phyloP scores from a whole-genome alignment of 345 rosid species.

The Dovyalis caffra region DNA sequence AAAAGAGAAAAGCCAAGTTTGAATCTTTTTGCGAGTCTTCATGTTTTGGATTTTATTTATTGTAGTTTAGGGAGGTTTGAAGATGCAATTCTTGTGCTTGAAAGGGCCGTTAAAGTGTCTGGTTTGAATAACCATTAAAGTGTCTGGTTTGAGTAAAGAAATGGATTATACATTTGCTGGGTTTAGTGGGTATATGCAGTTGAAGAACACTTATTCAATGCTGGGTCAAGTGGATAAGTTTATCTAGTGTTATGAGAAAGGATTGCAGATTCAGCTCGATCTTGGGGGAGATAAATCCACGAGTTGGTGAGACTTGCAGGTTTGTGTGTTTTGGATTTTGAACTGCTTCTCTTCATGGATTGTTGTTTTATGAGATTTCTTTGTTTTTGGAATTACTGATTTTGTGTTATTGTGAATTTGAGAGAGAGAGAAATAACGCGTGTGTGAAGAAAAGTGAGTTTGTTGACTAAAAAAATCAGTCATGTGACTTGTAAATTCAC shows the following conservation, averaged over 20 bases:
- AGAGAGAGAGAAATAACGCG: too few relatives aligned
- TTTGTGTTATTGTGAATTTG: neutral
- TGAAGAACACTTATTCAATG: slow-evolving; percentile 94
- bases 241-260: slow-evolving; percentile 77
- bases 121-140: too few relatives aligned
- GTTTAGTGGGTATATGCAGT: slow-evolving; percentile 94
- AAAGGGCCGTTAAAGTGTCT: too few relatives aligned
- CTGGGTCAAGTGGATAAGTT: slow-evolving; percentile 91
- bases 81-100: slow-evolving; percentile 87
- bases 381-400: slow-evolving; percentile 2
- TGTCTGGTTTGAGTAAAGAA: slow-evolving; percentile 68
- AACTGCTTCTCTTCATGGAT: neutral
- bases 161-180: slow-evolving; percentile 89
- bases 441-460: too few relatives aligned
- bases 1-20: slow-evolving; percentile 64
- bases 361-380: neutral
- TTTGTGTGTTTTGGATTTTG: slow-evolving; percentile 13
- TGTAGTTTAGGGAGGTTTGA: slow-evolving; percentile 93
- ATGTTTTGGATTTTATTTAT: slow-evolving; percentile 87
- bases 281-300: slow-evolving; percentile 86
- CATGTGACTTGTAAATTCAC: too few relatives aligned
- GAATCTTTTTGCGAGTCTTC: slow-evolving; percentile 92
- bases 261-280: slow-evolving; percentile 96
- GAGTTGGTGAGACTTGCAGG: slow-evolving; percentile 99
- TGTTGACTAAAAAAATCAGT: too few relatives aligned